Conservation (phyloP, 306 rosid species). For the Quercus glauca region DNA sequence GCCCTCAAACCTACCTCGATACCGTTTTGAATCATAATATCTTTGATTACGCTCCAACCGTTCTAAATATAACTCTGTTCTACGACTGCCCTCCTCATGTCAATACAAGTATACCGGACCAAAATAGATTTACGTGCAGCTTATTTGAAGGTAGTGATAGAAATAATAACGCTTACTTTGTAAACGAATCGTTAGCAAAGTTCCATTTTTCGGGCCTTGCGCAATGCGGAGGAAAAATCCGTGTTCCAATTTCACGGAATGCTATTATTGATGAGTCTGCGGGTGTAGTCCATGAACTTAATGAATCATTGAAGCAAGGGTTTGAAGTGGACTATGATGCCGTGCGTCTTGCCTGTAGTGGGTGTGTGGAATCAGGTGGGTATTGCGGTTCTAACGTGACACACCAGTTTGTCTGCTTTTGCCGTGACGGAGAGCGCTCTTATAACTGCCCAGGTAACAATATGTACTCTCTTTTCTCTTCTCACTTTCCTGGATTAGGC, state of each 20-base stretch:
- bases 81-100: neutral
- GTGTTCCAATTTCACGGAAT: too few species aligned
- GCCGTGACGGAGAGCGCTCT: neutral
- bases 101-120: rapidly evolving
- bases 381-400: neutral
- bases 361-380: neutral
- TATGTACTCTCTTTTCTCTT: neutral
- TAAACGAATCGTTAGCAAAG: neutral
- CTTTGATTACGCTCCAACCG: constrained; percentile 28
- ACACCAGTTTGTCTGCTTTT: neutral
- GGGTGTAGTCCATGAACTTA: rapidly evolving
- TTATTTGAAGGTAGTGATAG: too few species aligned
- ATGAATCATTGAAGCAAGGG: neutral
- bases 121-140: neutral
- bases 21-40: constrained; percentile 9
- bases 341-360: rapidly evolving
- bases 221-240: too few species aligned
- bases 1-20: neutral
- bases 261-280: neutral
- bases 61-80: constrained; percentile 21
- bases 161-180: neutral
- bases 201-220: rapidly evolving
- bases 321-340: neutral
- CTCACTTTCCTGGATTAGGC: neutral
- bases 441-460: neutral